Evolutionary conservation across 2,329 filamentous ascomycete species (phyloP).

Genomic region (Aureobasidium vineae): DNA sequence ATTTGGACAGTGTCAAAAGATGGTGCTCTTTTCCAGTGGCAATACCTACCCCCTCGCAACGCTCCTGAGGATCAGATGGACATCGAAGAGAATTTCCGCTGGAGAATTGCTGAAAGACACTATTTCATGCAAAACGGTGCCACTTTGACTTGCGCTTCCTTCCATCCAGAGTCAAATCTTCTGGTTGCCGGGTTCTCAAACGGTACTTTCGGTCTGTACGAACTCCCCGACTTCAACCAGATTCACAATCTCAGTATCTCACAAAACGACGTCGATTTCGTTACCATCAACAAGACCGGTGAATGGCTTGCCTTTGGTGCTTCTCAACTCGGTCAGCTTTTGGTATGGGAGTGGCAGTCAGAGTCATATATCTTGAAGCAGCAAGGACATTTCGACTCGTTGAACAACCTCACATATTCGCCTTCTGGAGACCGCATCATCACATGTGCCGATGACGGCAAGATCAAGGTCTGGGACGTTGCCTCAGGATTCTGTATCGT

Average conservation of each 20-base stretch:
- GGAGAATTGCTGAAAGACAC: slow-evolving; percentile 87
- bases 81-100: slow-evolving; percentile 67
- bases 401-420: slow-evolving; percentile 91
- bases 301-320: slow-evolving; percentile 98
- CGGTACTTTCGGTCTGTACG: slow-evolving; percentile 89
- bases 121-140: slow-evolving; percentile 93
- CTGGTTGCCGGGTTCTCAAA: slow-evolving; percentile 96
- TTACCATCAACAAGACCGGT: slow-evolving; percentile 89
- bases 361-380: slow-evolving; percentile 99
- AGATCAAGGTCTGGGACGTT: slow-evolving; percentile 98
- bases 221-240: slow-evolving; percentile 92
- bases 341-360: slow-evolving; percentile 99
- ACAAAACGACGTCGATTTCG: slow-evolving; percentile 92
- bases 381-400: slow-evolving; percentile 93
- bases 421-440: slow-evolving; percentile 91
- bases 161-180: slow-evolving; percentile 82
- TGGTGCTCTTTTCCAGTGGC: slow-evolving; percentile 93
- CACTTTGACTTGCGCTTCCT: slow-evolving; percentile 84
- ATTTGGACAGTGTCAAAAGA: slow-evolving; percentile 98
- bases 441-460: slow-evolving; percentile 92
- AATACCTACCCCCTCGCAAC: slow-evolving; percentile 66
- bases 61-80: slow-evolving; percentile 55
- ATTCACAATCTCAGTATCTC: slow-evolving; percentile 94
- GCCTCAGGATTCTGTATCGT: slow-evolving; percentile 97
- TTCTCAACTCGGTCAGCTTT: slow-evolving; percentile 88